Percentiles rank a stretch among this genome's conserved stretches.
phyloP scores from a whole-genome alignment of 2,329 filamentous ascomycete genomes.

The Talaromyces piceae region DNA sequence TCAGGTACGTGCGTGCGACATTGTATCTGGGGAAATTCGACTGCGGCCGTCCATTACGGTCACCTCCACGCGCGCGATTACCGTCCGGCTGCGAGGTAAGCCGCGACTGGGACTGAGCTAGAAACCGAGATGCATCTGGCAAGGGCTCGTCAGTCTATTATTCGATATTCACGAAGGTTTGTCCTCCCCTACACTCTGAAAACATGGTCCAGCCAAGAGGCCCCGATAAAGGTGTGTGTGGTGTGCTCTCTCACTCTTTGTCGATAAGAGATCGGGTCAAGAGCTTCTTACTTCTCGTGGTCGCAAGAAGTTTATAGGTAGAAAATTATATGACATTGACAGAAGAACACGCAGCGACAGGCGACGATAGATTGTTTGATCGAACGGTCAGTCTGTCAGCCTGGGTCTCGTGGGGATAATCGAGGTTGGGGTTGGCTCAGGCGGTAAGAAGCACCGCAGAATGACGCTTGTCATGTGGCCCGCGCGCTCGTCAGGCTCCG shows the following conservation, averaged over 20 bases:
- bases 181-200: conserved; percentile 70
- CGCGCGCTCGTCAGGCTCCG: conserved; percentile 4
- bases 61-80: conserved; percentile 33
- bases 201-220: conserved; percentile 51
- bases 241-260: background rate
- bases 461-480: conserved; percentile 28
- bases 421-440: conserved; percentile 7
- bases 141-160: background rate
- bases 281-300: background rate
- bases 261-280: background rate
- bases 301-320: background rate
- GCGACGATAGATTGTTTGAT: too few relatives aligned
- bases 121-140: conserved; percentile 88
- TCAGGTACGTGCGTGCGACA: conserved; percentile 43
- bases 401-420: background rate
- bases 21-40: conserved; percentile 33
- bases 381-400: too few relatives aligned
- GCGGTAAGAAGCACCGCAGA: conserved; percentile 12
- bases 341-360: background rate
- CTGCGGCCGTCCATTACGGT: conserved; percentile 36
- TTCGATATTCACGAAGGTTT: background rate
- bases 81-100: conserved; percentile 64
- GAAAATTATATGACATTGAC: background rate
- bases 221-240: background rate
- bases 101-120: conserved; percentile 91